phyloP scores from a whole-genome alignment of 2,329 filamentous ascomycete species.

The Trichoderma sp. region DNA sequence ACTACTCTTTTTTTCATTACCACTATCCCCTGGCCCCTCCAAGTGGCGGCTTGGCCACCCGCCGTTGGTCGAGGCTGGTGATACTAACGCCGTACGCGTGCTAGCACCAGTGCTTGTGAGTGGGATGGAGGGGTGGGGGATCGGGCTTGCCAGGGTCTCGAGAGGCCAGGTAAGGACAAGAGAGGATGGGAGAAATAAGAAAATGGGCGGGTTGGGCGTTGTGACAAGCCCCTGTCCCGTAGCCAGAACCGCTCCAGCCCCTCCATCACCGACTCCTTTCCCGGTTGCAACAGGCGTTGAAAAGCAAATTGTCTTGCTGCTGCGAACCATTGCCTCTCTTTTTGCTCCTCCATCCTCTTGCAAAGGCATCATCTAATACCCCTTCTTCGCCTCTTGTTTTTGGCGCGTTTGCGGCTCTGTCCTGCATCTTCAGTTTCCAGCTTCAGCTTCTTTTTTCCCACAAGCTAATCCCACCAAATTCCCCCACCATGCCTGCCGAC shows the following conservation, averaged over 20 bases:
- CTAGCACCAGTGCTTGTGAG: not conserved
- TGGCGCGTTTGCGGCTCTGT: constrained; percentile 12
- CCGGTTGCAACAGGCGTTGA: constrained; percentile 29
- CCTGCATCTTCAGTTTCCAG: constrained; percentile 25
- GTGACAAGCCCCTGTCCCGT: constrained; percentile 29
- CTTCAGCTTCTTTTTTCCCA: constrained; percentile 23
- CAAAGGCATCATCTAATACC: constrained; percentile 29
- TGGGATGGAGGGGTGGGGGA: constrained; percentile 21
- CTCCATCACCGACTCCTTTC: constrained; percentile 41
- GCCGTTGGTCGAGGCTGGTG: constrained; percentile 15
- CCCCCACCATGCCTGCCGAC: constrained; percentile 44
- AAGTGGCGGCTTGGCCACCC: constrained; percentile 19
- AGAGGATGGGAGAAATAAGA: not conserved
- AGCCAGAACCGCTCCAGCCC: constrained; percentile 41
- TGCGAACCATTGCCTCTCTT: constrained; percentile 29
- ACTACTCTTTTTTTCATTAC: not conserved
- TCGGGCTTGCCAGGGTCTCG: constrained; percentile 21
- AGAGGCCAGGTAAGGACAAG: constrained; percentile 5
- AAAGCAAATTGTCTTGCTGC: constrained; percentile 31
- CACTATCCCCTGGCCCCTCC: constrained; percentile 8
- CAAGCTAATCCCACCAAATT: constrained; percentile 17
- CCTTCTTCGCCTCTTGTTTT: constrained; percentile 4
- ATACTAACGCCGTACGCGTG: constrained; percentile 11
- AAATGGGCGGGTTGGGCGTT: constrained; percentile 18
- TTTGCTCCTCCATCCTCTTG: constrained; percentile 28